These are phyloP conservation scores for Didymellaceae sp. DNA, from an alignment of 2,329 filamentous ascomycete genomes.

Conservation along the genomic window DNA sequence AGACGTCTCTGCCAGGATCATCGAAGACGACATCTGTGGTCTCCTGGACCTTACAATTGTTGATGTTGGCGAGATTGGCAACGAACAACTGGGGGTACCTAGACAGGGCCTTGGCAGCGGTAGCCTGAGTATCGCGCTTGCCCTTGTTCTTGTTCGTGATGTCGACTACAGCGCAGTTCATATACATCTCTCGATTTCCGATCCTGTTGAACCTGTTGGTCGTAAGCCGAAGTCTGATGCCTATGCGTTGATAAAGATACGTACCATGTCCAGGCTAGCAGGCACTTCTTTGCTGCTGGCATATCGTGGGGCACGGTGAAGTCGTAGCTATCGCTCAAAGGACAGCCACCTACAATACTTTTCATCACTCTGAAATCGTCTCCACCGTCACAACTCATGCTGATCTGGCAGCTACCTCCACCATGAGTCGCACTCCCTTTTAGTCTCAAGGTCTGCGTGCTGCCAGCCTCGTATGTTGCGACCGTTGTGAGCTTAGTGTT, in stretches of 20 bases:
- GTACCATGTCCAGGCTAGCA: slow-evolving; percentile 71
- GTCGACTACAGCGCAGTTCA: slow-evolving; percentile 78
- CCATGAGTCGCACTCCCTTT: slow-evolving; percentile 66
- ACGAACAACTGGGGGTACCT: slow-evolving; percentile 53
- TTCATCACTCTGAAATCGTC: slow-evolving; percentile 72
- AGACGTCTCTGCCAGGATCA: slow-evolving; percentile 49
- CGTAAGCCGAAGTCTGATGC: not conserved
- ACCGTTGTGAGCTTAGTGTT: slow-evolving; percentile 60
- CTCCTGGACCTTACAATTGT: slow-evolving; percentile 50
- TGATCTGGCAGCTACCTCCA: slow-evolving; percentile 79
- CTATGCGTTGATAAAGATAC: not conserved
- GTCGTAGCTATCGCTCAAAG: slow-evolving; percentile 60
- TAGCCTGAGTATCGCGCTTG: slow-evolving; percentile 57
- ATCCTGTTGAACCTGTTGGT: slow-evolving; percentile 66
- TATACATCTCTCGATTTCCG: slow-evolving; percentile 85
- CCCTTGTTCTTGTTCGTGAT: slow-evolving; percentile 60
- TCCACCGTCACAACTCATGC: slow-evolving; percentile 75
- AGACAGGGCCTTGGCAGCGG: slow-evolving; percentile 35
- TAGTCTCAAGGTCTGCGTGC: slow-evolving; percentile 68
- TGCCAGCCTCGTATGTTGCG: slow-evolving; percentile 68
- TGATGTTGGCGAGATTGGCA: slow-evolving; percentile 52
- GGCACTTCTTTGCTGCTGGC: slow-evolving; percentile 61
- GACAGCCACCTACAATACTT: slow-evolving; percentile 66
- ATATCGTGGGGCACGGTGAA: slow-evolving; percentile 70
- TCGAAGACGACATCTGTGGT: slow-evolving; percentile 50